Base-by-base conservation (phyloP, 352 stramenopile genomes). In the Phytophthora aleatoria region DNA sequence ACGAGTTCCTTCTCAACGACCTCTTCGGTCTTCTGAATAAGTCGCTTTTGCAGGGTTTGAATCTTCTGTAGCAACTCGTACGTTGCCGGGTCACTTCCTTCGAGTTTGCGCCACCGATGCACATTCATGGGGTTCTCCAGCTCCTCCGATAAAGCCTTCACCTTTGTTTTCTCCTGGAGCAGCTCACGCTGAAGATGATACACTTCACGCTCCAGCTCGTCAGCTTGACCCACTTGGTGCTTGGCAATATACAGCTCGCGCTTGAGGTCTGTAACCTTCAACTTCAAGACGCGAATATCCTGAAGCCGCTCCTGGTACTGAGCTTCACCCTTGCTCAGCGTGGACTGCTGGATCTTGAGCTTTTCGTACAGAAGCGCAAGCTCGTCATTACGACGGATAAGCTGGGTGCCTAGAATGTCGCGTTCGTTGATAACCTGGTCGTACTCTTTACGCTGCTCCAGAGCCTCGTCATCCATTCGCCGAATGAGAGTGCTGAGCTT, bases 41-140 rank as follows among this genome's bases (percentile, higher is more conserved):
- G 71, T 3, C 90, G 86, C 59, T 96, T 96, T 59, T 99, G 96
- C 39, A 99, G 74, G 26, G 92, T 98, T 55, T 98, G 92, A 54
- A 99, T 98, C 73, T 98, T 98, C 61, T 98, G 95, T 48, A 99
- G 89, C 74, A 99, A 77, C 71, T 99, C 95, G 70, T 97, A 99
- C 16, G 85, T 97, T 13, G 88, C 91, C 7, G 96, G 96, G 67
- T 99, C 96, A 62, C 83, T 97, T 51, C 96, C 96, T 77, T 99
- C 96, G n/a, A 99, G 81, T 69, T 98, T 98, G 12, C 96, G 82
- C 96, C 96, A 99, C 36, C 97, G 87, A 77, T 99, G 96, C 16
- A 99, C 92, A 75, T 99, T 99, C 81, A 99, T 97, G 15, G 96
- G 96, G 67, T 98, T 98, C 71, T 99, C 94, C 7, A 99, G 67